Evolutionary conservation across 2,329 filamentous ascomycete genomes (phyloP).

Genomic region (Fusarium pseudoanthophilum): DNA sequence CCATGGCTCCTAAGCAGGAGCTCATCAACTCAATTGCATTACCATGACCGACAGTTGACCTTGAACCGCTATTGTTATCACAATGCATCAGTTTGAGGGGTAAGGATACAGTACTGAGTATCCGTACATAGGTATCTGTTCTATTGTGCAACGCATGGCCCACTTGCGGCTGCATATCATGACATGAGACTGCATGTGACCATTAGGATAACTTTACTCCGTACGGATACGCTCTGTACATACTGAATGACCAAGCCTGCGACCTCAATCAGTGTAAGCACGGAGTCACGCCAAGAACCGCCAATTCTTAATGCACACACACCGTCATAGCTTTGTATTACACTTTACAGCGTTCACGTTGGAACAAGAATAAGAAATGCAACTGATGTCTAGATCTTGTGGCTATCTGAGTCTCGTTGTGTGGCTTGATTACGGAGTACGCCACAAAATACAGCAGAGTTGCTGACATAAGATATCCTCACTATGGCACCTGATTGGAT

Average conservation of each 20-base stretch:
- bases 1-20: background rate
- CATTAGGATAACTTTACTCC: background rate
- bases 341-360: background rate
- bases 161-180: slow-evolving; percentile 26
- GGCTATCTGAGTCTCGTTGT: background rate
- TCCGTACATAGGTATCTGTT: background rate
- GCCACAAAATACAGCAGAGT: background rate
- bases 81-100: background rate
- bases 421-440: slow-evolving; percentile 1
- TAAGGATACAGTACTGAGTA: background rate
- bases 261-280: background rate
- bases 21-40: background rate
- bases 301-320: background rate
- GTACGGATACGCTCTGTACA: background rate
- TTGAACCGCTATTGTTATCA: background rate
- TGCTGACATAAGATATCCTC: slow-evolving; percentile 36
- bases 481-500: slow-evolving; percentile 28
- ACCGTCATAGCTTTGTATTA: slow-evolving; percentile 6
- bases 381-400: background rate
- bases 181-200: slow-evolving; percentile 22
- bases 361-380: background rate
- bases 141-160: background rate
- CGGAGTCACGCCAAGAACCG: background rate
- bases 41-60: background rate
- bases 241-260: background rate